phyloP scores from a whole-genome alignment of 192 early-diverging fungal species.

The Fimicolochytrium jonesii region DNA sequence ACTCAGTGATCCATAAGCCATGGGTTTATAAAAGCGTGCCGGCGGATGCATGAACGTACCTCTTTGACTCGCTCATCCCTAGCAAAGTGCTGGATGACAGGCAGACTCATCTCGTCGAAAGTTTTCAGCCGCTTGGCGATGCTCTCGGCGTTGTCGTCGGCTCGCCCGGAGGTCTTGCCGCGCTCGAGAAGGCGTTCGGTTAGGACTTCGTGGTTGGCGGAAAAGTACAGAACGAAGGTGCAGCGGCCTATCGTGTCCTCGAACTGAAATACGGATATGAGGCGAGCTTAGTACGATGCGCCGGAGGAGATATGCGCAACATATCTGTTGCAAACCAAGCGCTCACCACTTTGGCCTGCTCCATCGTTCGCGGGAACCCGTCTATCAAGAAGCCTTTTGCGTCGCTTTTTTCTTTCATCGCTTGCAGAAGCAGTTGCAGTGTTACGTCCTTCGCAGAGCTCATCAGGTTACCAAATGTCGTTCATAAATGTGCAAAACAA shows the following conservation, averaged over 20 bases:
- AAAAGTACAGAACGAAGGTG: conserved; percentile 82
- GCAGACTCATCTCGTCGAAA: conserved; percentile 79
- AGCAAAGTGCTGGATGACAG: conserved; percentile 72
- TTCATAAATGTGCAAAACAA: neutral
- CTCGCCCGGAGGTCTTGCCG: conserved; percentile 83
- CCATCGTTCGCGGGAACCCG: conserved; percentile 61
- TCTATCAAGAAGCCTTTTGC: conserved; percentile 53
- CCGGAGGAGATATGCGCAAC: too few relatives aligned
- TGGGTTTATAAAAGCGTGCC: neutral
- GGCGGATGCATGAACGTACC: neutral
- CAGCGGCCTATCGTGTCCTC: conserved; percentile 52
- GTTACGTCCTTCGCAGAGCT: conserved; percentile 37
- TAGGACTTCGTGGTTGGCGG: conserved; percentile 81
- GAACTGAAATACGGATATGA: neutral
- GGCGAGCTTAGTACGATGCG: too few relatives aligned
- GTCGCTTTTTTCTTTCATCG: conserved; percentile 27
- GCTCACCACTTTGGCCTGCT: conserved; percentile 48
- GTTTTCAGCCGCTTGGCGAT: conserved; percentile 92
- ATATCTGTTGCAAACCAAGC: neutral
- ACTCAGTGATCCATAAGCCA: too few relatives aligned
- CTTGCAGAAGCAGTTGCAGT: conserved; percentile 29
- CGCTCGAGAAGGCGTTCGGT: conserved; percentile 81
- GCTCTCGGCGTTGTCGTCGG: conserved; percentile 90
- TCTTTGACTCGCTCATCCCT: conserved; percentile 28
- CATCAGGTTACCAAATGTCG: neutral